Percentiles rank a stretch among this genome's conserved stretches.
These are phyloP conservation scores for Lonicera japonica DNA, from an alignment of 129 eudicot genomes.

Conservation along the genomic window DNA sequence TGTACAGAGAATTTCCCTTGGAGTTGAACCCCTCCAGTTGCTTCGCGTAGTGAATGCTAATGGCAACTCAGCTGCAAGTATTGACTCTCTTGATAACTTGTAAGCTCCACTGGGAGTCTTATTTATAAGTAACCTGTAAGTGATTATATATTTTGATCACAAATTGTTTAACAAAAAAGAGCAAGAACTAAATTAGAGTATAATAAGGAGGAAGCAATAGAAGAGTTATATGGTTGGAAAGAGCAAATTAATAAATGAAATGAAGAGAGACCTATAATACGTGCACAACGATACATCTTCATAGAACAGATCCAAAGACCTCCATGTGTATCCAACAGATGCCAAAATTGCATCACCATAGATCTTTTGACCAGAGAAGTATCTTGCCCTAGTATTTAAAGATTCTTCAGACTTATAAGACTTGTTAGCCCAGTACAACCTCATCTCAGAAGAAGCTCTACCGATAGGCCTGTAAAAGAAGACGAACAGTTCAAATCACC, in stretches of 20 bases:
- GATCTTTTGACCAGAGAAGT: slow-evolving; percentile 58
- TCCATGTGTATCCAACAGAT: slow-evolving; percentile 83
- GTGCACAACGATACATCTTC: slow-evolving; percentile 66
- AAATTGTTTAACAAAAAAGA: background rate
- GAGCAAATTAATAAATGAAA: slow-evolving; percentile 2
- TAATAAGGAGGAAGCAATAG: too few species aligned
- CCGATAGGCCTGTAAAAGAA: slow-evolving; percentile 64
- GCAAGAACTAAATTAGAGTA: background rate
- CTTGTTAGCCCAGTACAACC: slow-evolving; percentile 59
- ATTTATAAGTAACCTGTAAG: slow-evolving; percentile 52
- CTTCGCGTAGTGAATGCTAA: slow-evolving; percentile 44
- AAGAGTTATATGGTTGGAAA: background rate
- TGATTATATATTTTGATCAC: background rate
- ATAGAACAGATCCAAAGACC: slow-evolving; percentile 50
- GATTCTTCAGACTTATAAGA: slow-evolving; percentile 16
- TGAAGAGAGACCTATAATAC: slow-evolving; percentile 57
- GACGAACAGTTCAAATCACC: background rate
- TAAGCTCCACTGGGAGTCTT: slow-evolving; percentile 68
- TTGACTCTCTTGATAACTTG: slow-evolving; percentile 72
- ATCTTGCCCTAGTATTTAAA: slow-evolving; percentile 75
- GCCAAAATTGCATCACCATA: slow-evolving; percentile 86
- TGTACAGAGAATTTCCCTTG: slow-evolving; percentile 72
- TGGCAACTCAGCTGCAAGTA: slow-evolving; percentile 81
- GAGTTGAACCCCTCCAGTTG: slow-evolving; percentile 86
- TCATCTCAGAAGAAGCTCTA: slow-evolving; percentile 82